A percentile compares a stretch with the other conserved stretches of the same genome.
phyloP scores from a whole-genome alignment of 2,329 filamentous ascomycete genomes.

The Colletotrichum siamense region DNA sequence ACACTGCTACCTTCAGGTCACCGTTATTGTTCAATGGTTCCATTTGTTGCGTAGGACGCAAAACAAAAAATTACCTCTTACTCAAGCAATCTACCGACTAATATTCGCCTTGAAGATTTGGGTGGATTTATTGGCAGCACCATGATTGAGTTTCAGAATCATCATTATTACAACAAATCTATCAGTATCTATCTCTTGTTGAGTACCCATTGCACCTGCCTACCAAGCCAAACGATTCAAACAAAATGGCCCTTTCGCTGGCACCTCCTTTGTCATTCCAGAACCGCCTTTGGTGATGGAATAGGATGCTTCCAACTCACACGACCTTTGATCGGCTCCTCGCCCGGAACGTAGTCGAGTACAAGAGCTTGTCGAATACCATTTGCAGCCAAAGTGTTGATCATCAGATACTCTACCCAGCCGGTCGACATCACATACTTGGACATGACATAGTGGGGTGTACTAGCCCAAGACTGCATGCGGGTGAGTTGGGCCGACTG shows the following conservation, averaged over 20 bases:
- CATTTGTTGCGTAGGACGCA: accelerated
- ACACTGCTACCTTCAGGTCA: neutral
- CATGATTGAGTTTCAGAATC: neutral
- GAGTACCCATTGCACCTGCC: neutral
- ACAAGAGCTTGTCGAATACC: neutral
- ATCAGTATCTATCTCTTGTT: neutral
- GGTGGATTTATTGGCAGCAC: neutral
- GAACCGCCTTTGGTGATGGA: neutral
- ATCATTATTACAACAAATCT: neutral
- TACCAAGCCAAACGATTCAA: neutral
- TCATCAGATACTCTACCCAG: neutral
- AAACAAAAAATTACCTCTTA: accelerated
- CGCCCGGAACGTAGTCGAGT: neutral
- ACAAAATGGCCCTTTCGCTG: neutral
- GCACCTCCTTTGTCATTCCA: neutral
- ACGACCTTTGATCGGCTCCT: neutral
- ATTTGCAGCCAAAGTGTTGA: neutral
- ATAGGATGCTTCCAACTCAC: neutral
- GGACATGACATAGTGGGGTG: neutral
- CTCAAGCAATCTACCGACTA: neutral
- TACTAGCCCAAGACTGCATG: neutral
- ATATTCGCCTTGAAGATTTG: neutral
- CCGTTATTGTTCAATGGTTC: neutral
- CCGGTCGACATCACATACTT: neutral
- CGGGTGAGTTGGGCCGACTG: neutral